Evolutionary conservation across 768 basidiomycete genomes (phyloP).

Genomic region (Dentipellis fragilis): DNA sequence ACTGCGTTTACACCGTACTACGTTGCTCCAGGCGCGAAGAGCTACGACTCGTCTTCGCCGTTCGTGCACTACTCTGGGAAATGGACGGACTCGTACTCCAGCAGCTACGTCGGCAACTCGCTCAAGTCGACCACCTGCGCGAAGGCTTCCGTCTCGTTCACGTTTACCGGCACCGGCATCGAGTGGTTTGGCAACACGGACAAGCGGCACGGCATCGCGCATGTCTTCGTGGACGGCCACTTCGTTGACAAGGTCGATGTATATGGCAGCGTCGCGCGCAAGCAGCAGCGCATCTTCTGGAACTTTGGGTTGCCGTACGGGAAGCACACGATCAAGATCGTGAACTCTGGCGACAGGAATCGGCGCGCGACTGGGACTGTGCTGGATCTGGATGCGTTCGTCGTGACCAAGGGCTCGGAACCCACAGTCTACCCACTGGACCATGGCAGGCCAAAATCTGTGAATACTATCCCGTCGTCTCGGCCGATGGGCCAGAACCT

Average conservation of each 20-base stretch:
- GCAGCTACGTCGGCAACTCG: slow-evolving; percentile 38
- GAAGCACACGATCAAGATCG: slow-evolving; percentile 54
- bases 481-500: slow-evolving; percentile 11
- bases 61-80: slow-evolving; percentile 50
- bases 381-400: slow-evolving; percentile 56
- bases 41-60: slow-evolving; percentile 61
- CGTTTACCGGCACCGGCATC: slow-evolving; percentile 64
- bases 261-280: slow-evolving; percentile 25
- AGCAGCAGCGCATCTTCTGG: slow-evolving; percentile 61
- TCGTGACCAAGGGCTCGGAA: slow-evolving; percentile 40
- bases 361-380: slow-evolving; percentile 24
- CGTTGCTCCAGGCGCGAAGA: slow-evolving; percentile 62
- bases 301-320: slow-evolving; percentile 38
- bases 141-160: slow-evolving; percentile 42
- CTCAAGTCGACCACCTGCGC: slow-evolving; percentile 38
- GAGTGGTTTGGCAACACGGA: slow-evolving; percentile 68
- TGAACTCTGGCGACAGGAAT: slow-evolving; percentile 38
- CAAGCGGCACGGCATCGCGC: slow-evolving; percentile 40
- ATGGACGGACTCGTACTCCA: slow-evolving; percentile 49
- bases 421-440: neutral
- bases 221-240: slow-evolving; percentile 50
- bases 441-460: neutral
- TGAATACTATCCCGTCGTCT: neutral
- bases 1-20: slow-evolving; percentile 57
- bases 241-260: slow-evolving; percentile 35